Conservation (phyloP, 192 early-diverging fungal genomes). For the Cetraspora pellucida region DNA sequence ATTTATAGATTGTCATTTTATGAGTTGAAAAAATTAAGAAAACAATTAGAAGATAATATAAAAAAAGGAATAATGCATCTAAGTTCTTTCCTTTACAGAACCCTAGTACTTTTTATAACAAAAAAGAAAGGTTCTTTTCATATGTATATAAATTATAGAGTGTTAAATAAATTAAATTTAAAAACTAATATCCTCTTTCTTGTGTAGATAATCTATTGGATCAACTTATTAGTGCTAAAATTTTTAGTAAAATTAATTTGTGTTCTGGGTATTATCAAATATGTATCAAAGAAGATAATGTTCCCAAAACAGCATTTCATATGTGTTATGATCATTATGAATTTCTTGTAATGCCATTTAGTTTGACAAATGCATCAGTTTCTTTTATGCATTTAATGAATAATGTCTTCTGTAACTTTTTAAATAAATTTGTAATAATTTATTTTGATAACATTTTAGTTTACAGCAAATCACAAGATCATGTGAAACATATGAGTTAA, state of each 20-base stretch:
- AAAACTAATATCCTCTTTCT: conserved; percentile 48
- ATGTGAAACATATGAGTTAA: conserved; percentile 28
- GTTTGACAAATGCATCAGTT: conserved; percentile 37
- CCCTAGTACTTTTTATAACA: conserved; percentile 39
- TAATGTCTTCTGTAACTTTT: conserved; percentile 40
- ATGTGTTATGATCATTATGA: conserved; percentile 52
- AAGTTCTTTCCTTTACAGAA: too few species aligned
- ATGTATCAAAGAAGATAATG: conserved; percentile 37
- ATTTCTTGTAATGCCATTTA: conserved; percentile 63
- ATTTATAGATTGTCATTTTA: too few species aligned
- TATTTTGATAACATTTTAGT: conserved; percentile 52
- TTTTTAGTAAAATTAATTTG: conserved; percentile 55
- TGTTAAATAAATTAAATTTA: conserved; percentile 50
- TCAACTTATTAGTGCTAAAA: background rate
- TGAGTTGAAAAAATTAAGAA: too few species aligned
- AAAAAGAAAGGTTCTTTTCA: conserved; percentile 40
- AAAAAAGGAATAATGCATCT: background rate
- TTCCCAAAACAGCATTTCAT: conserved; percentile 41
- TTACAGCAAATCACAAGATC: conserved; percentile 41
- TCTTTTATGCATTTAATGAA: too few species aligned
- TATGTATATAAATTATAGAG: conserved; percentile 51
- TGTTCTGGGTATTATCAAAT: conserved; percentile 50
- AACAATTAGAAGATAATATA: too few species aligned
- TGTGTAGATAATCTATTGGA: conserved; percentile 37
- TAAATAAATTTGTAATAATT: conserved; percentile 39